A percentile compares a stretch with the other conserved stretches of the same genome.
Conservation (phyloP, 2,329 filamentous ascomycete genomes). For the Neofusicoccum sp. region DNA sequence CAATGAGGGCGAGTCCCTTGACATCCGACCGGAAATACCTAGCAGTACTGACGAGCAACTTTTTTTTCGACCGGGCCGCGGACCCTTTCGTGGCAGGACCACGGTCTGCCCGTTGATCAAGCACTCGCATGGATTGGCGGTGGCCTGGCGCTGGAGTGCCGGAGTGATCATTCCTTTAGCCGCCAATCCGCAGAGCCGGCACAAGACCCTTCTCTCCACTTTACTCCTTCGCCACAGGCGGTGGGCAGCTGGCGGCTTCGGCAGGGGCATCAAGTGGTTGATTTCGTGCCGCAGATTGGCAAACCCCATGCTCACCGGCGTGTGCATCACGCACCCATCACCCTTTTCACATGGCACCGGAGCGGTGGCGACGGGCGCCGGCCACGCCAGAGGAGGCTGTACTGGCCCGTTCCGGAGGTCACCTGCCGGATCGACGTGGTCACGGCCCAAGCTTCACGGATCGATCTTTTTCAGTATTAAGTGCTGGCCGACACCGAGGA, state of each 20-base stretch:
- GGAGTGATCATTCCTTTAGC: slow-evolving; percentile 13
- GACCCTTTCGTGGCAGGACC: not conserved
- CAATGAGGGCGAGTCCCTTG: not conserved
- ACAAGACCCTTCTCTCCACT: slow-evolving; percentile 6
- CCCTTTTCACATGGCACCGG: slow-evolving; percentile 1
- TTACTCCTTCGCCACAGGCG: slow-evolving; percentile 9
- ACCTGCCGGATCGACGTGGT: slow-evolving; percentile 13
- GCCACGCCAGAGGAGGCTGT: not conserved
- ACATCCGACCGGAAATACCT: slow-evolving; percentile 5
- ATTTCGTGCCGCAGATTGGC: not conserved
- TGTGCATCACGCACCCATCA: not conserved
- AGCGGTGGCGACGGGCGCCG: not conserved
- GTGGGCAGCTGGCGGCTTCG: slow-evolving; percentile 5
- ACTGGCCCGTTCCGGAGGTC: slow-evolving; percentile 10
- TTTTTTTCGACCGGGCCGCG: not conserved
- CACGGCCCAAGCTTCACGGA: slow-evolving; percentile 6
- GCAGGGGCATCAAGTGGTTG: slow-evolving; percentile 1
- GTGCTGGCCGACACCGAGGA: slow-evolving; percentile 2
- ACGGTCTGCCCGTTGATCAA: slow-evolving; percentile 12
- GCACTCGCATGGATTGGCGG: not conserved
- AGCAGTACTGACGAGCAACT: not conserved
- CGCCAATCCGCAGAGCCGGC: slow-evolving; percentile 12
- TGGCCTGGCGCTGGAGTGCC: slow-evolving; percentile 11
- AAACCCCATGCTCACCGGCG: slow-evolving; percentile 3
- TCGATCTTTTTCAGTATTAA: not conserved